Conservation (phyloP, 2,329 filamentous ascomycete genomes). For the Stemphylium lycopersici region DNA sequence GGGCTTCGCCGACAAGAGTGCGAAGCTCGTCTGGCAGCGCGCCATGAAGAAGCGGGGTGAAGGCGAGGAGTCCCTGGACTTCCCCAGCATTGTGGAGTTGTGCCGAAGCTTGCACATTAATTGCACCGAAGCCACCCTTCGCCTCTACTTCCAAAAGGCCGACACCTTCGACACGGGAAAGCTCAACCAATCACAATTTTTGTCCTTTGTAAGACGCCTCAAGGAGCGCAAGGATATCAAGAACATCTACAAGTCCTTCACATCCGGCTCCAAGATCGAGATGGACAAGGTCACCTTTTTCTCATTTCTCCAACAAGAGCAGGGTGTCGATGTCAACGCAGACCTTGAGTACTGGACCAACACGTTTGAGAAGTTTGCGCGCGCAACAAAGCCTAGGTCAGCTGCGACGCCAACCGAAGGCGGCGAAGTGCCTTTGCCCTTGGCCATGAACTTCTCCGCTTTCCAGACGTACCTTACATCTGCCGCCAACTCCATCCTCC, state of each 20-base stretch:
- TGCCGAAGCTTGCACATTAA: slow-evolving; percentile 94
- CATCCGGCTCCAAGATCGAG: slow-evolving; percentile 61
- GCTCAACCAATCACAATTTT: slow-evolving; percentile 81
- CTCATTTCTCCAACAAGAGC: slow-evolving; percentile 72
- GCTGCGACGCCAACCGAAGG: slow-evolving; percentile 46
- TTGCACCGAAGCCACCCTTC: slow-evolving; percentile 76
- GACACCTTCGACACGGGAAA: slow-evolving; percentile 68
- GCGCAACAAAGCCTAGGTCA: slow-evolving; percentile 45
- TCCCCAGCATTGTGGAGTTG: slow-evolving; percentile 78
- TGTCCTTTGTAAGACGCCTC: slow-evolving; percentile 80
- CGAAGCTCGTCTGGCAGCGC: slow-evolving; percentile 82
- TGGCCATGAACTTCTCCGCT: slow-evolving; percentile 75
- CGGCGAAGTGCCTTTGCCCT: slow-evolving; percentile 49
- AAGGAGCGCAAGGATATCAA: slow-evolving; percentile 84
- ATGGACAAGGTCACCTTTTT: slow-evolving; percentile 78
- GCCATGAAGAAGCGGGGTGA: slow-evolving; percentile 74
- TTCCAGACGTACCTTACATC: slow-evolving; percentile 65
- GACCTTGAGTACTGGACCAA: slow-evolving; percentile 71
- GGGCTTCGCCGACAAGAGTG: slow-evolving; percentile 74
- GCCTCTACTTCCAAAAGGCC: slow-evolving; percentile 74
- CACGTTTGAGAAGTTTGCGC: slow-evolving; percentile 72
- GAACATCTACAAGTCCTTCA: slow-evolving; percentile 69
- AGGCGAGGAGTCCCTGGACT: slow-evolving; percentile 74
- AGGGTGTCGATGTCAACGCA: slow-evolving; percentile 75
- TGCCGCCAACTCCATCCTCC: slow-evolving; percentile 68